Conservation (phyloP, 208 protist species). For the Naegleria lovaniensis region DNA sequence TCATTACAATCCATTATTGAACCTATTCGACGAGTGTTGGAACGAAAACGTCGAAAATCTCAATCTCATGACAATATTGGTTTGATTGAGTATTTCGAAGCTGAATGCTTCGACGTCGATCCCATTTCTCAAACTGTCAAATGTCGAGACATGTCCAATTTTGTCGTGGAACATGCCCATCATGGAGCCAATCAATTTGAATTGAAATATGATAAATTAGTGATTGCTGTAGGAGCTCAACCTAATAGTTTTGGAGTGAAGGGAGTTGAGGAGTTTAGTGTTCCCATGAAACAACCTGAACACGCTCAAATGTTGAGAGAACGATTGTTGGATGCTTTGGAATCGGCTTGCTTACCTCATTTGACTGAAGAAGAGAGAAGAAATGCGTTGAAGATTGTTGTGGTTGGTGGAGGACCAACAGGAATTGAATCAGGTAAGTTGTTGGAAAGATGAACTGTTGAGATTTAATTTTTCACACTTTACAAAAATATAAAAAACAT, state of each 20-base stretch:
- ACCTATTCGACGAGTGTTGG: conserved; percentile 56
- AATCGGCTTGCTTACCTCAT: neutral
- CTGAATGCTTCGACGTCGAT: conserved; percentile 50
- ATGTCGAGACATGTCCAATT: conserved; percentile 41
- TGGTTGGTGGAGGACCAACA: conserved; percentile 3
- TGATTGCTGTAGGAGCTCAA: conserved; percentile 71
- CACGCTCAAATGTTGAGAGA: neutral
- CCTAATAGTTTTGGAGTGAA: conserved; percentile 83
- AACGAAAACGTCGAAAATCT: conserved; percentile 52
- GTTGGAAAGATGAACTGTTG: too few species aligned
- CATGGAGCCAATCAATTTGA: conserved; percentile 57
- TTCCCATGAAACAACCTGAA: conserved; percentile 28
- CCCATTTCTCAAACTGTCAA: conserved; percentile 62
- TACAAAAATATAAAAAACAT: too few species aligned
- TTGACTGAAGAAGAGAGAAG: neutral
- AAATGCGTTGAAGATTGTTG: neutral
- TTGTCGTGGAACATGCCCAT: neutral
- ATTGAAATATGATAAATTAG: conserved; percentile 78
- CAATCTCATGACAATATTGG: neutral
- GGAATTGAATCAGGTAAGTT: neutral
- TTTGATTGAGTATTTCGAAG: conserved; percentile 33
- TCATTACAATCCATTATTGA: conserved; percentile 75
- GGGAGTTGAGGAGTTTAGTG: conserved; percentile 72
- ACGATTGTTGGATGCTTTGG: neutral
- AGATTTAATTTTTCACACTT: too few species aligned